phyloP scores from a whole-genome alignment of 371 early-diverging fungal genomes.

The Saksenaea vasiformis region DNA sequence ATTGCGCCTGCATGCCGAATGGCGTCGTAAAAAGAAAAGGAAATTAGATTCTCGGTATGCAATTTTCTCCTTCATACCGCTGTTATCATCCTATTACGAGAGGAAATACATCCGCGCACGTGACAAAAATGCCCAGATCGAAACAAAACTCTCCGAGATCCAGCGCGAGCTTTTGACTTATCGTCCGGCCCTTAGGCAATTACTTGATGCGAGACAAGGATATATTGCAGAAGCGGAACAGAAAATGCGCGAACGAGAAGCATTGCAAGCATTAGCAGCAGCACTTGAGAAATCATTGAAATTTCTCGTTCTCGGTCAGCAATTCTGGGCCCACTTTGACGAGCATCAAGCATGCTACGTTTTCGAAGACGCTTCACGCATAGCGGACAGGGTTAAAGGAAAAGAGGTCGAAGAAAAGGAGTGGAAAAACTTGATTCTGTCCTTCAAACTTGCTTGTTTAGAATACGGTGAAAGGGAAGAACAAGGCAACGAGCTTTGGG shows the following conservation, averaged over 20 bases:
- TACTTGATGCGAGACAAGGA: neutral
- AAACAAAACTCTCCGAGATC: neutral
- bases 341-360: slow-evolving; percentile 26
- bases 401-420: slow-evolving; percentile 9
- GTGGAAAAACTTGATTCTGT: slow-evolving; percentile 16
- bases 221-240: neutral
- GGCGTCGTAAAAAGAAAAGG: slow-evolving; percentile 25
- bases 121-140: slow-evolving; percentile 8
- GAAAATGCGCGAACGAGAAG: neutral
- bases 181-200: neutral
- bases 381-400: neutral
- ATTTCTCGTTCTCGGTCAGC: slow-evolving; percentile 14
- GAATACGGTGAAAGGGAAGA: slow-evolving; percentile 26
- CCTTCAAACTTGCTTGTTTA: slow-evolving; percentile 26
- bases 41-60: slow-evolving; percentile 31
- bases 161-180: slow-evolving; percentile 6
- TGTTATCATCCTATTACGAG: slow-evolving; percentile 21
- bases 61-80: slow-evolving; percentile 25
- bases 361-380: neutral
- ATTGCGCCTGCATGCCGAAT: slow-evolving; percentile 13
- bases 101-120: slow-evolving; percentile 11
- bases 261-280: neutral
- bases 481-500: slow-evolving; percentile 20
- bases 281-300: neutral
- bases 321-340: slow-evolving; percentile 42